Base-by-base conservation (phyloP, 2,329 filamentous ascomycete genomes). In the Phyllosticta citribraziliensis region DNA sequence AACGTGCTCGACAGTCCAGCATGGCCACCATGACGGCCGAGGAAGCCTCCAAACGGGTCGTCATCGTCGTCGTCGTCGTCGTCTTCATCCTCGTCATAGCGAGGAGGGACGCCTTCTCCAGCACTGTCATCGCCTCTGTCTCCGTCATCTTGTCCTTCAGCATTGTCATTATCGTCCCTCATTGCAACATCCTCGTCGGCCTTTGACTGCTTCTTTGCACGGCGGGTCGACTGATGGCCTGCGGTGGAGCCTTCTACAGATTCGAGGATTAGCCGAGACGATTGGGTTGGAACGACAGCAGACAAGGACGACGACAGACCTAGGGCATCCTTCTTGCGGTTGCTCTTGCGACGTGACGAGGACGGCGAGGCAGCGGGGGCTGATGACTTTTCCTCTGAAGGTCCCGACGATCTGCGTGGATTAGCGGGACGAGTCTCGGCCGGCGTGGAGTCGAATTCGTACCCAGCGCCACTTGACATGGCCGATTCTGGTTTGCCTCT, bases 1-100 rank as follows among this genome's bases (percentile, higher is more conserved):
- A 99, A 81, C 14, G 91, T 96, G 69, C 80, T 89, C 6, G 90
- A 89, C 27, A 97, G 78, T 58, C 85, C 80, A 17, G 84, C 81
- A 10, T 82, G 79, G 61, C 82, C 82, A 54, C 81, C 83, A 55
- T 83, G 82, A 52, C 87, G 84, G 40, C 88, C 86, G 65, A 96
- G 90, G 14, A 84, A 80, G 63, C 79, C 79, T 61, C 78, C 78
- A 60, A 79, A 76, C 69, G 88, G 87, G 2, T 84, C 82, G 64
- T 84, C 81, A 57, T 84, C 83, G 54, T 82, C 81, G 40, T 80
- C 79, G n/a, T 81, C 78, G 58, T 84, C 83, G 54, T 82, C 81
- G 40, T 81, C 80, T 55, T 79, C 77, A 61, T 80, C 79, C 19
- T 81, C 78, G 63, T 81, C 75, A 58, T 77, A 78, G 14, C 75